Base-by-base conservation (phyloP, 2,329 filamentous ascomycete species). In the Cladosporium sp. region DNA sequence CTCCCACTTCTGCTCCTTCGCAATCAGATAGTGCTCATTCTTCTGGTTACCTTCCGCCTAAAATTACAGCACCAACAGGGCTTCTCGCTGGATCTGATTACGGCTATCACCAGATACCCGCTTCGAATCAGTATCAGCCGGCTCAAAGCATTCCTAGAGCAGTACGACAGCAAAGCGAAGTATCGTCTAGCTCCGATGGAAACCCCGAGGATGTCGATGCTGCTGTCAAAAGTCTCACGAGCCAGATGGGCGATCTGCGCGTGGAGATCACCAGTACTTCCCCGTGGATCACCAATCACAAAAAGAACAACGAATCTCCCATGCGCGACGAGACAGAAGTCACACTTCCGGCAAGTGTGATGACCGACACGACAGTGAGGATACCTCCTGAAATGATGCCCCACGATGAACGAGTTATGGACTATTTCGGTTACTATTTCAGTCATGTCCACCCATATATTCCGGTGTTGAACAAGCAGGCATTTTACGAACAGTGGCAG, bases 301-400 rank as follows among this genome's bases (percentile, higher is more conserved):
- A 78, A 54, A 71, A 74, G 3, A 77, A 85, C 40, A 79, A 83
- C 9, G 82, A 84, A 66, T 79, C 80, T 36, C 87, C 88, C 0
- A 20, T 42, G 20, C 74, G 89, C 36, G 87, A 89, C 61, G 89
- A 96, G 59, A 87, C 83, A 60, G 88, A 91, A 65, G 83, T 85
- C 45, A 75, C 82, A 30, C 74, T 95, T 8, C 92, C 90, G 36
- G 84, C 85, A 12, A 82, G 88, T 36, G 82, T 84, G 15, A 82
- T 86, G 8, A 83, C 89, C 7, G 91, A 91, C 51, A 81, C 86
- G 20, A 92, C 88, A 60, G 88, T 96, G 60, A 85, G 91, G 37
- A 96, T 97, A 62, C 94, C 93, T 0, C 90, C 89, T 0, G 92
- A 95, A 68, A 82, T 97, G 68, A 96, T 97, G 92, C 93, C 93